Evolutionary conservation across 2,329 filamentous ascomycete species (phyloP), one percentile per base, ranked within the genome.

Genomic region (Alternaria gaisen): DNA sequence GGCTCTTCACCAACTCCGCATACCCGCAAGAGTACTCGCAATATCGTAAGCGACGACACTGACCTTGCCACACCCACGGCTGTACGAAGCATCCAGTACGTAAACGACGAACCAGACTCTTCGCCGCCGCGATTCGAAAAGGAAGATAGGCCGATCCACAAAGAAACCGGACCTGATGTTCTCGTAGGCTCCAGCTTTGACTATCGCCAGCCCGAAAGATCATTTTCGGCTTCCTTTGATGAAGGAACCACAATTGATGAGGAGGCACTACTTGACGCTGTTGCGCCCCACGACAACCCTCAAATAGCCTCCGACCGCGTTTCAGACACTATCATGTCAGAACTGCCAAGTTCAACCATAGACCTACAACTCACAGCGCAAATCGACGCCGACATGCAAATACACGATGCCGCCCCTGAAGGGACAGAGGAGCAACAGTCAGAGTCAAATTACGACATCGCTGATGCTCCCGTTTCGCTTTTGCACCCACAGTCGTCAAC

Each of bases 1-100:
- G 75, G 74, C 24, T 79, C 75, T 9, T 79, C 77, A 3, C 77
- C 77, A 24, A 79, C 77, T 10, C 77, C 77, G 20, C 70, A 74
- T 38, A 64, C 70, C 53, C 72, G 77, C 16, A 68, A 63, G 41
- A 72, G 65, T 18, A 72, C 58, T 26, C 71, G 69, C 22, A 66
- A 73, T 7, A 63, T 72, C 18, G 57, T 67, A 10, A 71, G 68
- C 22, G 73, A 75, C n/a, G 65, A 67, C n/a, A 72, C 67, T 4
- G 69, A 60, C 38, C 44, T 75, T 8, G 64, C 65, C 12, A 77
- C 75, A 3, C 76, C 75, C 9, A 73, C 68, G 24, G 68, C 71
- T 48, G 61, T 71, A 16, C 71, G 73, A 8, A 69, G 63, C 9
- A 61, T 72, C 5, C 67, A 65, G 11, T 42, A 69, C 14, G 50